phyloP scores from a whole-genome alignment of 148 eudicot genomes.

The Rhododendron ovatum region DNA sequence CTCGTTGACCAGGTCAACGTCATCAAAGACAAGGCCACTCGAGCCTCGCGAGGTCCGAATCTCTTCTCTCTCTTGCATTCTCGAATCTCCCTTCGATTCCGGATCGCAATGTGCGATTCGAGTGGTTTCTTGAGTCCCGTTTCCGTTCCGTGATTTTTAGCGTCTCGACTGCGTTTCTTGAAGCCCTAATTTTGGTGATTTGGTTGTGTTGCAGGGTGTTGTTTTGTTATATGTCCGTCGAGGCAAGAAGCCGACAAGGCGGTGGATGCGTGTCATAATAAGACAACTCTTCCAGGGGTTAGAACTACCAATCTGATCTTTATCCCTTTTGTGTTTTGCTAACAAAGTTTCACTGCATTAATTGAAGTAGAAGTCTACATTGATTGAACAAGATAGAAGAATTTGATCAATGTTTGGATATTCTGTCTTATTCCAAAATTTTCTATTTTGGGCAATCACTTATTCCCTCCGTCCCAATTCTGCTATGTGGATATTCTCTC shows the following conservation, averaged over 20 bases:
- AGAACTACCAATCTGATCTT: slow-evolving; percentile 25
- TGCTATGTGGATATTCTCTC: background rate
- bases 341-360: background rate
- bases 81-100: background rate
- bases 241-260: slow-evolving; percentile 87
- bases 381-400: background rate
- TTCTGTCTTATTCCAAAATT: background rate
- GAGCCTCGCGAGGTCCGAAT: slow-evolving; percentile 63
- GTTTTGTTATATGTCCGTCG: slow-evolving; percentile 80
- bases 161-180: background rate
- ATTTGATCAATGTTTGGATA: background rate
- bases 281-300: slow-evolving; percentile 85
- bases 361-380: background rate
- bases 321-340: background rate
- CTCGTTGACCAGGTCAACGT: slow-evolving; percentile 86
- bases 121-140: background rate
- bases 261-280: slow-evolving; percentile 66
- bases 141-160: background rate
- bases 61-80: background rate
- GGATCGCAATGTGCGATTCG: slow-evolving; percentile 22
- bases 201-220: slow-evolving; percentile 53
- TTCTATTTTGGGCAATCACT: background rate
- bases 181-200: slow-evolving; percentile 18
- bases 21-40: slow-evolving; percentile 83
- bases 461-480: background rate